A percentile compares a stretch with the other conserved stretches of the same genome.
These are phyloP conservation scores for Dioscorea alata DNA, from an alignment of 106 monocot species.

Conservation along the genomic window DNA sequence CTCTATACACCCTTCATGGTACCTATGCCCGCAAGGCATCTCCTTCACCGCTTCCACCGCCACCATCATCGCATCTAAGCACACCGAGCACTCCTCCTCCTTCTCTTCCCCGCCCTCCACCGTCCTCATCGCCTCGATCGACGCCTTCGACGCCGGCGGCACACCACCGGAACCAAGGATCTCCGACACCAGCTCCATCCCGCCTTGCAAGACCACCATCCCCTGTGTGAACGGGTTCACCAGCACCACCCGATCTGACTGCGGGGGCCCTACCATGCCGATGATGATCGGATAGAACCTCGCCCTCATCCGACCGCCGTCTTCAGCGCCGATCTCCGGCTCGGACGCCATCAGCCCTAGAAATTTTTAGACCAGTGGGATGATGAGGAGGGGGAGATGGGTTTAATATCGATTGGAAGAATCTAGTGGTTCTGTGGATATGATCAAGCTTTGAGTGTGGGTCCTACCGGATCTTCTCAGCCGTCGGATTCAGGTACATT, in stretches of 20 bases:
- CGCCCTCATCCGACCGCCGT: neutral
- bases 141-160: constrained; percentile 54
- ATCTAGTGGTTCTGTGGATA: neutral
- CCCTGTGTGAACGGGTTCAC: constrained; percentile 32
- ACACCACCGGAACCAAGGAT: constrained; percentile 16
- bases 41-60: constrained; percentile 38
- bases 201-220: constrained; percentile 23
- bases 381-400: neutral
- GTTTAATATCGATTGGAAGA: neutral
- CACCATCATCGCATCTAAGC: constrained; percentile 41
- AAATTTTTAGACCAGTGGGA: neutral
- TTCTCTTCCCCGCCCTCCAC: constrained; percentile 18
- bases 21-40: constrained; percentile 73
- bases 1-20: constrained; percentile 61
- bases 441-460: neutral
- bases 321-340: neutral
- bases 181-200: constrained; percentile 12
- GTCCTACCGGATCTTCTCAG: too few species aligned
- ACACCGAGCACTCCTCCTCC: constrained; percentile 46
- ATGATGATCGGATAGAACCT: constrained; percentile 13
- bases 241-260: constrained; percentile 34
- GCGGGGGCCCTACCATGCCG: constrained; percentile 3
- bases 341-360: neutral
- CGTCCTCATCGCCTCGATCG: constrained; percentile 46
- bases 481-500: too few species aligned